These are phyloP conservation scores for Didymella segeticola DNA, from an alignment of 2,329 filamentous ascomycete genomes.

Conservation along the genomic window DNA sequence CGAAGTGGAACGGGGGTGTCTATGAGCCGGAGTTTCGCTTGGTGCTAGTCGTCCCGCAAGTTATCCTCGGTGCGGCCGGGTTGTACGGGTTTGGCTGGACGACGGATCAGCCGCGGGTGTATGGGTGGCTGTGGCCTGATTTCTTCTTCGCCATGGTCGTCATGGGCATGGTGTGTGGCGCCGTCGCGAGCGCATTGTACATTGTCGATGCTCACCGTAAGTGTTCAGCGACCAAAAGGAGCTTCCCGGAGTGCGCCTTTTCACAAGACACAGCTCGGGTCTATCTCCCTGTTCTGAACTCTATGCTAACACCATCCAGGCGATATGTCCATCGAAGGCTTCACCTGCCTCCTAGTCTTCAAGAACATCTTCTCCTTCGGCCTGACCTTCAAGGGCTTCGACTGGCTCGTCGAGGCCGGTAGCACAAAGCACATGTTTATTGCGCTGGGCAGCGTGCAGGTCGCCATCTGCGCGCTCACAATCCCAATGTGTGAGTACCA, in stretches of 20 bases:
- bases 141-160: constrained; percentile 86
- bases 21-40: constrained; percentile 94
- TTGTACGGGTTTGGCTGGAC: constrained; percentile 86
- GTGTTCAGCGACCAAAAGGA: background rate
- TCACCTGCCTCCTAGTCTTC: constrained; percentile 89
- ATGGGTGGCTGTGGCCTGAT: constrained; percentile 75
- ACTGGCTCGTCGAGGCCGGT: constrained; percentile 73
- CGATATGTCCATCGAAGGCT: constrained; percentile 83
- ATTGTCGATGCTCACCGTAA: constrained; percentile 89
- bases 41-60: constrained; percentile 79
- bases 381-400: constrained; percentile 81
- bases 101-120: constrained; percentile 65
- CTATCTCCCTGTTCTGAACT: background rate
- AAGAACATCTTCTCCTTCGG: constrained; percentile 94
- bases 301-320: constrained; percentile 52
- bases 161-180: constrained; percentile 89
- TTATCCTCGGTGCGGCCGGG: constrained; percentile 78
- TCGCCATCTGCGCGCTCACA: constrained; percentile 75
- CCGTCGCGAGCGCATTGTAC: constrained; percentile 84
- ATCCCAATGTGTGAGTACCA: constrained; percentile 78
- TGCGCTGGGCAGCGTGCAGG: constrained; percentile 76
- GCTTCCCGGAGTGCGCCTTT: background rate
- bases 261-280: background rate
- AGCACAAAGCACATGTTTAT: constrained; percentile 73
- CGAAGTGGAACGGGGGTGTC: constrained; percentile 75